Evolutionary conservation across 495 filamentous ascomycete genomes (phyloP), one percentile per base, ranked within the genome.

Genomic region (Trichoderma erinaceum): DNA sequence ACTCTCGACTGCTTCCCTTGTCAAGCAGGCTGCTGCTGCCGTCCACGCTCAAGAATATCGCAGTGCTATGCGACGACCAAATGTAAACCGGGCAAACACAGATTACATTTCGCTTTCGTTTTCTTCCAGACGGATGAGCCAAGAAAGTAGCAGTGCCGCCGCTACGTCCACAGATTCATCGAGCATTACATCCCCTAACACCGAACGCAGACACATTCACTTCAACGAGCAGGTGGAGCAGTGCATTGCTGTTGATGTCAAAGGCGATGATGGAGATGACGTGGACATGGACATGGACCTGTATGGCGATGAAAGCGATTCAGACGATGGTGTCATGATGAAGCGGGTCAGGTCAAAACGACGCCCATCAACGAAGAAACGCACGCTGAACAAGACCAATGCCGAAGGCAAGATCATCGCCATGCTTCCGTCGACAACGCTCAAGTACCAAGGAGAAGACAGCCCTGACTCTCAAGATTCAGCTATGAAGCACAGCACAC

Each of bases 181-280:
- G 21, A 88, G 88, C 18, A 70, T 89, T 44, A 78, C 80, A 3
- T 93, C 92, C 5, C 93, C 93, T 6, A 82, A 80, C 43, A 69
- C 78, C 6, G 90, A 90, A 72, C 84, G 82, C 68, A 91, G 89
- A 56, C 95, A 97, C 74, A 98, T 99, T 64, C 92, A 96, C 75
- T 99, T 99, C 79, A 95, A 97, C 76, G 89, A 97, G 74, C 90
- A 92, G 77, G 95, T 99, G 13, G 87, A 92, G 72, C 94, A 99
- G 74, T 97, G 93, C 73, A 97, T 97, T 66, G 95, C 95, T 4
- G 89, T 99, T 29, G 93, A 98, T 32, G 82, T 86, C 66, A 93
- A 95, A 73, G 87, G 86, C 18, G 87, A 87, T 7, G 88, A 87
- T 21, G 86, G 88, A 5, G 90, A 93, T 10, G 90, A 92, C 16